Evolutionary conservation across 75 land plant genomes (phyloP).

Genomic region (Ceratopteris richardii): DNA sequence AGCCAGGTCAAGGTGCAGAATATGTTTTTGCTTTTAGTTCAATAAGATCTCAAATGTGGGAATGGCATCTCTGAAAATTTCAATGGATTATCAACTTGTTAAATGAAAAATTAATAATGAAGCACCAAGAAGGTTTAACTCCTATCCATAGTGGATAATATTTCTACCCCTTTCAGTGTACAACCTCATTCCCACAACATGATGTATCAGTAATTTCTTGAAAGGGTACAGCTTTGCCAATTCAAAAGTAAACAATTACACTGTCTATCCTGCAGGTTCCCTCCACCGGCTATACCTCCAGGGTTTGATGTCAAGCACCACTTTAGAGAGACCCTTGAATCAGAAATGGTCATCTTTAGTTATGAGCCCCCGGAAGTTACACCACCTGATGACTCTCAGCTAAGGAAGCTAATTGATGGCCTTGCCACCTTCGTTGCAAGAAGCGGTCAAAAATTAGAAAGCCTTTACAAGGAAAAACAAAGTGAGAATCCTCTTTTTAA

Average conservation of each 20-base stretch:
- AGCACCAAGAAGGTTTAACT: no score
- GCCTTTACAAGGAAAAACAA: constrained; percentile 75
- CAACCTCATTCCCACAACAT: no score
- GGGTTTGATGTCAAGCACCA: constrained; percentile 59
- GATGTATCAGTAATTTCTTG: no score
- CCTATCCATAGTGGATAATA: no score
- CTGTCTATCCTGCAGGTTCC: constrained; percentile 46
- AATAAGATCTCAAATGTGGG: no score
- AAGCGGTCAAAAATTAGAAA: constrained; percentile 81
- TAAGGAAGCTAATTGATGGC: constrained; percentile 72
- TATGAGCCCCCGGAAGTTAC: constrained; percentile 55
- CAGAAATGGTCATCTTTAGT: constrained; percentile 14
- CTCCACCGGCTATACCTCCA: constrained; percentile 68
- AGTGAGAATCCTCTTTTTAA: constrained; percentile 63
- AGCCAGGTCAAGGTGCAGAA: no score
- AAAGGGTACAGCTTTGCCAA: no score
- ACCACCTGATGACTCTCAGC: constrained; percentile 69
- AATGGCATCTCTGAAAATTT: no score
- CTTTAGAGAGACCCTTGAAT: constrained; percentile 45
- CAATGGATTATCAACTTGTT: no score
- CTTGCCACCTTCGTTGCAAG: constrained; percentile 78
- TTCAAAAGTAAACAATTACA: background rate
- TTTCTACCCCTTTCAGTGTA: no score
- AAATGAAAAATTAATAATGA: no score
- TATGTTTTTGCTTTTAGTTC: no score